Base-by-base conservation (phyloP, 495 filamentous ascomycete species). In the Aspergillus biplanus region DNA sequence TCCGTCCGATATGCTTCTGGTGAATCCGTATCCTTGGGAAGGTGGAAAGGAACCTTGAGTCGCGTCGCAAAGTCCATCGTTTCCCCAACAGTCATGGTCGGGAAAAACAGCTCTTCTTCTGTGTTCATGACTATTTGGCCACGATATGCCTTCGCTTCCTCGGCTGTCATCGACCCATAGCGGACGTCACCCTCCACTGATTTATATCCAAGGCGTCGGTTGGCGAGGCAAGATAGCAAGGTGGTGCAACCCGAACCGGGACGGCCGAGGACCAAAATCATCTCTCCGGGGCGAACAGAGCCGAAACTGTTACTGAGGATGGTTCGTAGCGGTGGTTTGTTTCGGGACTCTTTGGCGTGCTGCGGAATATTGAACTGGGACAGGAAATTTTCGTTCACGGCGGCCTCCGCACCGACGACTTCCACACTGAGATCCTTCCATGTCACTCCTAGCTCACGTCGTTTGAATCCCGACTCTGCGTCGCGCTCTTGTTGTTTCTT, bases 81-180 rank as follows among this genome's bases (percentile, higher is more conserved):
- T 61, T 91, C 78, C 71, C 78, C 86, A 1, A 93, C 89, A 0
- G 87, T 92, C 50, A 94, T 70, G 4, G 78, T 78, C 1, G 91
- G 87, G 64, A 92, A 86, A 66, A 92, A 90, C 16, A 86, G 70
- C 64, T 93, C 90, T 37, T 92, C 89, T 67, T 92, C 89, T 4
- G 82, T 78, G 55, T 80, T 80, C 73, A 90, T 91, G 56, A 88
- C 87, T 50, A 92, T 88, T 69, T 94, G 89, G 42, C 89, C 88
- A 5, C 87, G 82, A 69, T 89, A 91, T 16, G 79, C 73, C 52
- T 82, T 78, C 31, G 80, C 83, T 67, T 89, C 85, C 7, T 83
- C 67, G 4, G 82, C 6, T 0, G 61, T 50, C 49, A 71, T 37
- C 0, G 57, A 64, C 9, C 68, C 68, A 56, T 62, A 71, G 21